Base-by-base conservation (phyloP, 768 basidiomycete genomes). In the Pisolithus orientalis region DNA sequence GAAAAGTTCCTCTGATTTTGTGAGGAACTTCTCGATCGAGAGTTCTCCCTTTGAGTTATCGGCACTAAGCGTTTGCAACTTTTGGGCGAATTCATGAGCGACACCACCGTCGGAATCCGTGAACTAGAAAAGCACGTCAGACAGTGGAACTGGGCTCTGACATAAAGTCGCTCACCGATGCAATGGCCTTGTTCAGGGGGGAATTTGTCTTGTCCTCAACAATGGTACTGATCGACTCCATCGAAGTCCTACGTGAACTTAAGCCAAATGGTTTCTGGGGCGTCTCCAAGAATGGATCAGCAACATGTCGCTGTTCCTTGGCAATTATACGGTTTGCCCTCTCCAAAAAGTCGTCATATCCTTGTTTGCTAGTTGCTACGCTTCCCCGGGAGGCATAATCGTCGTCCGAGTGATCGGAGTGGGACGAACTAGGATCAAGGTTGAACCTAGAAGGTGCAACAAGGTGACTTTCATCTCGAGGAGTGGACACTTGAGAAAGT, bases 81-180 rank as follows among this genome's bases (percentile, higher is more conserved):
- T 92, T 61, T 88, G 83, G 8, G 93, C 89, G 68, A 95, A 96
- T 51, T 90, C 85, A 34, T 85, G 80, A 9, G 92, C 88, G 47
- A 96, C 93, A 44, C 90, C 90, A 34, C 94, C 94, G 65, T 95
- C 92, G 1, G 90, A 78, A 66, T 95, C 94, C 21, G 94, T 95
- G 70, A 96, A 96, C 87, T 93, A 48, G 11, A 49, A 32, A 28
- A 39, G n/a, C 38, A 44, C 27, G 17, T 54, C 42, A 55, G 51
- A 47, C 52, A 25, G 39, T 46, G 53, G 45, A 37, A 17, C 47
- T 31, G 37, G 16, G 0, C 27, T 39, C 39, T 25, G 42, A 27
- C 31, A 38, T 31, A 44, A 13, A 5, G 25, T 57, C 17, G 70
- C 80, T 58, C 62, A 92, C 90, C 54, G 91, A 86, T 49, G 86